Base-by-base conservation (phyloP, 192 early-diverging fungal species). In the Diversispora eburnea region DNA sequence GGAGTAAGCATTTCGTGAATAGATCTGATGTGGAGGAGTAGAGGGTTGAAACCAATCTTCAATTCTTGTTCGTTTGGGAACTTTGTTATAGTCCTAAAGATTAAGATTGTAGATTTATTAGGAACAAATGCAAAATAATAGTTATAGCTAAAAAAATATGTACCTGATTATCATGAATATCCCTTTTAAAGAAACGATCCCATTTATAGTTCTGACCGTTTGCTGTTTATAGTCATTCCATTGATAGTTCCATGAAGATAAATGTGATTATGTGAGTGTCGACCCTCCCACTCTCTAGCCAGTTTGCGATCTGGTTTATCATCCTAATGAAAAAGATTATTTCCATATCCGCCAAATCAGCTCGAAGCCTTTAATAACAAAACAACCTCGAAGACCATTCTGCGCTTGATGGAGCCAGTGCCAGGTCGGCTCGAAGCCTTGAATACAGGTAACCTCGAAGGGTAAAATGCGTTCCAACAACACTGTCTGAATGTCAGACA, bases 371-470 rank as follows among this genome's bases (percentile, higher is more conserved):
- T 59, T 63, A 45, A 56, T 17, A 63, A 63, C 61, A 63, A 63
- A 63, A 45, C 42, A 63, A 63, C 61, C 61, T 45, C 61, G 17
- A 63, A 63, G 61, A 42, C 5, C 47, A 67, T 67, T 48, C 47
- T 67, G 48, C 49, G 19, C 65, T 67, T 20, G 65, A 52, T 10
- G 65, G 65, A 48, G 65, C 65, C 48, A 67, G 65, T 67, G n/a
- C 48, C 65, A 67, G 48, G 65, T 67, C 48, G 48, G 65, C 48
- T 67, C 49, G 25, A 67, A 67, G 65, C 65, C 65, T 52, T 67
- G 48, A 67, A 67, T 22, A 33, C 65, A 67, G 48, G 48, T 22
- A 67, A 52, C 22, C 65, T 67, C 1, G 49, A 67, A 67, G 65
- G 65, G n/a, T 67, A 25, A 67, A 45, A 19, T 33, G 47, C 65